Conservation (phyloP, 352 stramenopile species). For the Phytophthora crassamura region DNA sequence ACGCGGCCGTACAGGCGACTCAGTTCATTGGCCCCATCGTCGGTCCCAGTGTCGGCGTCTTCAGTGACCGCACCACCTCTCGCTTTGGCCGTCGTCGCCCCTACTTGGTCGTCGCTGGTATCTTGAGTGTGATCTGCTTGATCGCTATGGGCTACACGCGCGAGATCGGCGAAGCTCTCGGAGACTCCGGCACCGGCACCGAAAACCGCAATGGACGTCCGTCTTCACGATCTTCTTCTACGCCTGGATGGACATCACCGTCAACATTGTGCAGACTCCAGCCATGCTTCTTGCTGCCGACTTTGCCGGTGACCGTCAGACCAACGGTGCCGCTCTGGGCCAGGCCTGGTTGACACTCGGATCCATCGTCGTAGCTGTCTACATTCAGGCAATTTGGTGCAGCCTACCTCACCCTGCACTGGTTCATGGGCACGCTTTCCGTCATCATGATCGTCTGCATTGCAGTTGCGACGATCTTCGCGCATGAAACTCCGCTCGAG, state of each 20-base stretch:
- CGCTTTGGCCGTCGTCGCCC: constrained; percentile 45
- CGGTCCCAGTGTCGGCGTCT: constrained; percentile 34
- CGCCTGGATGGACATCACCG: constrained; percentile 42
- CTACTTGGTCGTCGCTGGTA: constrained; percentile 42
- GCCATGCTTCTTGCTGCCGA: constrained; percentile 39
- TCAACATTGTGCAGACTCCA: constrained; percentile 36
- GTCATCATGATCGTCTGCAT: constrained; percentile 53
- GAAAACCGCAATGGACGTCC: constrained; percentile 33
- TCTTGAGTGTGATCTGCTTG: constrained; percentile 55
- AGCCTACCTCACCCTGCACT: constrained; percentile 48
- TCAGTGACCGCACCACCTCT: constrained; percentile 48
- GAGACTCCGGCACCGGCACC: constrained; percentile 15
- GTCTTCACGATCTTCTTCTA: constrained; percentile 40
- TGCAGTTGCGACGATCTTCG: constrained; percentile 30
- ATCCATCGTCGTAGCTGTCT: constrained; percentile 30
- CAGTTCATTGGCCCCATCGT: constrained; percentile 38
- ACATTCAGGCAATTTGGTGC: constrained; percentile 61
- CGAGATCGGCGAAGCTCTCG: constrained; percentile 33
- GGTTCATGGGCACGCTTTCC: constrained; percentile 41
- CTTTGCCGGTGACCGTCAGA: constrained; percentile 61
- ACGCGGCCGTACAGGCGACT: constrained; percentile 41
- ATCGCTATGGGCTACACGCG: constrained; percentile 60
- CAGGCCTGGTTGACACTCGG: constrained; percentile 44
- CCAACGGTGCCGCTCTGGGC: constrained; percentile 46
- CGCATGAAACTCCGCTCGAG: constrained; percentile 46